Conservation (phyloP, 2,329 filamentous ascomycete genomes). For the Aspergillus caelatus region DNA sequence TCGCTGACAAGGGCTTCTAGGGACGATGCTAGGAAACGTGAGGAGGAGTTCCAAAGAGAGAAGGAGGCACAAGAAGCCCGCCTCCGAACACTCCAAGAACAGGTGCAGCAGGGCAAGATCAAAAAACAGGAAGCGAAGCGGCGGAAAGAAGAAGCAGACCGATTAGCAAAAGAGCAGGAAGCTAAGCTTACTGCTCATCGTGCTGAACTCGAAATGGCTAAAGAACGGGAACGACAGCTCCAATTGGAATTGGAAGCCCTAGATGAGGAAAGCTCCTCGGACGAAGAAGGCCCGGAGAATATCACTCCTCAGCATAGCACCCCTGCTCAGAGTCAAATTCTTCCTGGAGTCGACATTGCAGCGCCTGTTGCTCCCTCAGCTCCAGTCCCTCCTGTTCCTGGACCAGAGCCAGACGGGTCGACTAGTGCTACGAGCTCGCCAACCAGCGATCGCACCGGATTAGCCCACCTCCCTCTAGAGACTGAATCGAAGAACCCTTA, state of each 20-base stretch:
- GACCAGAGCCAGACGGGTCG: constrained; percentile 52
- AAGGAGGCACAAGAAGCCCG: constrained; percentile 79
- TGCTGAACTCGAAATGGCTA: constrained; percentile 88
- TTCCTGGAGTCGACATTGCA: constrained; percentile 43
- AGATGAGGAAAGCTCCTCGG: constrained; percentile 74
- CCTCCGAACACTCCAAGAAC: constrained; percentile 86
- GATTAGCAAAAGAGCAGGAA: constrained; percentile 87
- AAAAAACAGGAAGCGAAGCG: constrained; percentile 97
- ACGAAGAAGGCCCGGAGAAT: constrained; percentile 77
- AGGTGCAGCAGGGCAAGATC: constrained; percentile 88
- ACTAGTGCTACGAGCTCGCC: constrained; percentile 55
- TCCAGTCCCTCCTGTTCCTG: constrained; percentile 29
- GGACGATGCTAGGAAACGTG: constrained; percentile 71
- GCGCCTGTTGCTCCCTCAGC: constrained; percentile 30
- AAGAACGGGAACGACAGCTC: constrained; percentile 85
- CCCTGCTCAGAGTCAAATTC: constrained; percentile 59
- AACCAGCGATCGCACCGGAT: constrained; percentile 52
- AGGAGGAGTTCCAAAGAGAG: constrained; percentile 79
- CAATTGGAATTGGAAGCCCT: constrained; percentile 82
- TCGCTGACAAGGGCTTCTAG: constrained; percentile 51
- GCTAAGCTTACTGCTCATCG: constrained; percentile 78
- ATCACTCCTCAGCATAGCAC: constrained; percentile 65
- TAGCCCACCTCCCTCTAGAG: constrained; percentile 61
- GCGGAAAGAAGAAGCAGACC: constrained; percentile 82
- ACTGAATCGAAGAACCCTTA: constrained; percentile 92